Evolutionary conservation across 2,329 filamentous ascomycete genomes (phyloP).

Genomic region (Verruconis gallopava): DNA sequence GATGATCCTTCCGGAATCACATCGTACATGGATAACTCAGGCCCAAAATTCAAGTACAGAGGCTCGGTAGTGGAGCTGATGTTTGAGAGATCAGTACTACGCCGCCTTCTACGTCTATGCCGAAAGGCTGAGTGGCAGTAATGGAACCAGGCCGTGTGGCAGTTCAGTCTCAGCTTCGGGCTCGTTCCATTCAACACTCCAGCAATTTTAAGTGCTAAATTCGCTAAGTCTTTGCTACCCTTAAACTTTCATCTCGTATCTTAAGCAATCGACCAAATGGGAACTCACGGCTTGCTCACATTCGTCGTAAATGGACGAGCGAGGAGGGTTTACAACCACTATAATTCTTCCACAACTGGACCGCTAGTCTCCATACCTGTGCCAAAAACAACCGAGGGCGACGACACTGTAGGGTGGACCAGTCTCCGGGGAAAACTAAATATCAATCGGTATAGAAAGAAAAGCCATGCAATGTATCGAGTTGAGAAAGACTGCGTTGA

Average conservation of each 20-base stretch:
- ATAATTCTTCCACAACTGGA: not conserved
- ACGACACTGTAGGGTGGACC: conserved; percentile 5
- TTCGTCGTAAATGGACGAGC: conserved; percentile 1
- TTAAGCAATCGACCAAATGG: not conserved
- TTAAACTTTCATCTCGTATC: not conserved
- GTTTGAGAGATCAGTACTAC: not conserved
- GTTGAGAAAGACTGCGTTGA: conserved; percentile 9
- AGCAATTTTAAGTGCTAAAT: not conserved
- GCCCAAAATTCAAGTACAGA: conserved; percentile 1
- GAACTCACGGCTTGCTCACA: not conserved
- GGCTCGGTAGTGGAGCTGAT: not conserved
- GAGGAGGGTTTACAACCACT: conserved; percentile 1
- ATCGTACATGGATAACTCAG: not conserved
- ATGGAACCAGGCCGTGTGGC: not conserved
- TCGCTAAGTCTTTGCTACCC: not conserved
- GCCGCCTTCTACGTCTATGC: not conserved
- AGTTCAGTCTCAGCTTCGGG: conserved; percentile 1
- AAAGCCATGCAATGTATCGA: conserved; percentile 7
- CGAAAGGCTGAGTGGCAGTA: not conserved
- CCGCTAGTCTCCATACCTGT: conserved; percentile 7
- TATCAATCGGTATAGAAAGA: conserved; percentile 7
- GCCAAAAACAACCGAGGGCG: conserved; percentile 7
- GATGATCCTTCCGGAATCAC: not conserved
- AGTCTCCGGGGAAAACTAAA: conserved; percentile 5
- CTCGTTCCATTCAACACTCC: not conserved